Evolutionary conservation across 441 rosid species (phyloP), one percentile per base, ranked within the genome.

Genomic region (Brassica hybrid): DNA sequence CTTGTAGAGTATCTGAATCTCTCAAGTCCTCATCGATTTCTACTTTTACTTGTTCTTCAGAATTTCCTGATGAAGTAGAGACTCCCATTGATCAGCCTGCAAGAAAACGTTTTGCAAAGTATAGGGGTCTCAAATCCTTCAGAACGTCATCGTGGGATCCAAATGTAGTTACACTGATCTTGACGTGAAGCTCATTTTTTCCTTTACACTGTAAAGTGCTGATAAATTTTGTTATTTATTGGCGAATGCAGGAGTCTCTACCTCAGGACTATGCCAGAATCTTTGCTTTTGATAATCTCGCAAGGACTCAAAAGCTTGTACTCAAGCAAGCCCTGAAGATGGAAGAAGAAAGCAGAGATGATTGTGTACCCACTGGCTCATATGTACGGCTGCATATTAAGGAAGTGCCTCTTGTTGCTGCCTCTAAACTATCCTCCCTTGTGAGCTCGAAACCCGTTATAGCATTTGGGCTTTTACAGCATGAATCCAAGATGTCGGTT

Each of bases 131-230:
- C 67, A 92, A 95, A 84, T 95, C 98, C 79, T 90, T 95, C 74
- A 91, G 99, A 87, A 93, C 97, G 61, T 95, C 98, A 34, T 82
- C 89, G 12, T 93, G 99, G 99, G 99, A 96, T 83, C 96, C 97
- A 13, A 93, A 93, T 80, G 99, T 96, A 85, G 64, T 62, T 38
- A 73, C 75, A 21, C 62, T 57, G 58, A 65, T 72, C 43, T 41
- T 68, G 48, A 78, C 12, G 41, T 69, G 65, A 62, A 65, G 19
- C 75, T 74, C 16, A 11, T 16, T 75, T 81, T 57, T n/a, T 69
- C 30, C 48, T 71, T 11, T 60, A n/a, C 38, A 61, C 19, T n/a
- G 17, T 27, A 16, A 61, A 65, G 34, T 32, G 21, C 17, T 64
- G 23, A 48, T 32, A 45, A 30, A 30, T 30, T 65, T 41, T 76